These are phyloP conservation scores for Aspergillus homomorphus DNA, from an alignment of 495 filamentous ascomycete genomes.

Conservation along the genomic window DNA sequence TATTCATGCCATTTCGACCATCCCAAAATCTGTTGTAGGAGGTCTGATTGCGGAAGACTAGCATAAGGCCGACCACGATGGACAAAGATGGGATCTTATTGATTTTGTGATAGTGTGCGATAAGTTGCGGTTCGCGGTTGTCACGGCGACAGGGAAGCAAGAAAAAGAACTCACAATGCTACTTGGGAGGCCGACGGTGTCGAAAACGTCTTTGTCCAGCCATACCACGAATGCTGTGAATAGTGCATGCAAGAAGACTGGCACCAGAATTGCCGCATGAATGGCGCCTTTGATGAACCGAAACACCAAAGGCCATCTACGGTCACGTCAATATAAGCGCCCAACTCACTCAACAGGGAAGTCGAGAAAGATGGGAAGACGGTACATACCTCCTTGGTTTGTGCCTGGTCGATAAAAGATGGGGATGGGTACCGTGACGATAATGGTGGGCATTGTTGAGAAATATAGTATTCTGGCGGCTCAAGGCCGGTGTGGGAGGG, in stretches of 20 bases:
- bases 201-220: conserved; percentile 54
- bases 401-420: conserved; percentile 44
- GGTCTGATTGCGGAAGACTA: conserved; percentile 73
- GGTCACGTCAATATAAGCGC: neutral
- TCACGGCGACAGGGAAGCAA: neutral
- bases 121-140: neutral
- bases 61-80: conserved; percentile 78
- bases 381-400: conserved; percentile 54
- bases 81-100: conserved; percentile 74
- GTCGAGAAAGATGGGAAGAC: neutral
- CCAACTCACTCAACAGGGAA: no score
- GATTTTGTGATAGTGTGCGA: conserved; percentile 20
- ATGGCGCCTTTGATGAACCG: conserved; percentile 76
- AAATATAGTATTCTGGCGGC: conserved; percentile 34
- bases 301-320: conserved; percentile 68
- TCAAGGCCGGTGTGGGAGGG: conserved; percentile 36
- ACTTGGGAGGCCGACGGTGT: conserved; percentile 57
- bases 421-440: conserved; percentile 37
- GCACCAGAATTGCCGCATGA: conserved; percentile 60
- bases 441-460: conserved; percentile 29
- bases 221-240: conserved; percentile 64
- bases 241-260: conserved; percentile 61
- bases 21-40: conserved; percentile 74
- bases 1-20: conserved; percentile 58
- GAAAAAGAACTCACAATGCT: conserved; percentile 51